phyloP scores from a whole-genome alignment of 2,329 filamentous ascomycete genomes.

The Botryotinia globosa region DNA sequence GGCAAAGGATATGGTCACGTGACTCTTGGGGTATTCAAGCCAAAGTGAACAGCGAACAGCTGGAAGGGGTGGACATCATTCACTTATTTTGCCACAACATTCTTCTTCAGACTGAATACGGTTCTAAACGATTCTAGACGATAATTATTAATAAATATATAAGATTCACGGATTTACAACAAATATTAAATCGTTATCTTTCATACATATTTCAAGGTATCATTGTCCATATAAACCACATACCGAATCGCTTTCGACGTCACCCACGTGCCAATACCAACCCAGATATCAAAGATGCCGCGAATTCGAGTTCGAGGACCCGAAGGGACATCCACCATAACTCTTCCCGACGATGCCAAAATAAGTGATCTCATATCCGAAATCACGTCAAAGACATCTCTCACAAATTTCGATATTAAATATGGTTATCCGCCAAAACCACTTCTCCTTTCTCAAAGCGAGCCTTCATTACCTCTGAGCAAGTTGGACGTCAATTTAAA shows the following conservation, averaged over 20 bases:
- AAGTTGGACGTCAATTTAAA: constrained; percentile 61
- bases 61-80: not conserved
- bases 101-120: not conserved
- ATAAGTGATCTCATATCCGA: constrained; percentile 58
- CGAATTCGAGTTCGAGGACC: constrained; percentile 74
- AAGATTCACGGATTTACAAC: not conserved
- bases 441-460: constrained; percentile 57
- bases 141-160: not conserved
- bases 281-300: constrained; percentile 45
- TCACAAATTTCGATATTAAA: constrained; percentile 71
- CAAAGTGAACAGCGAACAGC: not conserved
- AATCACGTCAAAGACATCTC: constrained; percentile 62
- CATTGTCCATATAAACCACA: not conserved
- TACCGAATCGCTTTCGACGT: not conserved
- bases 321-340: constrained; percentile 66
- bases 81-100: not conserved
- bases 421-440: constrained; percentile 78
- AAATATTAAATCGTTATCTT: too few species aligned
- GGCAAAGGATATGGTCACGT: not conserved
- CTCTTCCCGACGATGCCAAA: constrained; percentile 65
- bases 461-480: constrained; percentile 45
- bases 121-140: not conserved
- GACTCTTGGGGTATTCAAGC: not conserved
- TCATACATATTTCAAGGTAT: not conserved
- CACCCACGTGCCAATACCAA: constrained; percentile 12